Base-by-base conservation (phyloP, 2,329 filamentous ascomycete species). In the Claviceps sp. region DNA sequence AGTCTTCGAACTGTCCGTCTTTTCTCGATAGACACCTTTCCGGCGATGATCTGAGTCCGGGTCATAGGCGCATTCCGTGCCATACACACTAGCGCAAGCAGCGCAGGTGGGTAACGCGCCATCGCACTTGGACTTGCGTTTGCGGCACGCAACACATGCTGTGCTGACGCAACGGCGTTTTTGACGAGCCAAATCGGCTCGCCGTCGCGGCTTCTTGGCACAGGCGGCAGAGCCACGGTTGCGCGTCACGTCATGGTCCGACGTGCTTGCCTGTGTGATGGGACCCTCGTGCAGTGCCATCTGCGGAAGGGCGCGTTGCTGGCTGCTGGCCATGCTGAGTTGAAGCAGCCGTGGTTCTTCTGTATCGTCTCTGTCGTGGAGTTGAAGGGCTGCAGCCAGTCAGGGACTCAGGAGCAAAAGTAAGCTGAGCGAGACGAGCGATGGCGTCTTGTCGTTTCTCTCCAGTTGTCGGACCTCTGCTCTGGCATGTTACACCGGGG, bases 21-120 rank as follows among this genome's bases (percentile, higher is more conserved):
- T 93, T 68, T 95, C 89, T 63, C 91, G 90, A 67, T 97, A 97
- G 48, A 97, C 93, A 55, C 93, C 93, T 67, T 97, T 97, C 49
- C 93, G 84, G 48, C 93, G 85, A 66, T 96, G 90, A 66, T 98
- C 93, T 54, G 90, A 95, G 64, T 90, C 94, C 3, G 90, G 91
- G 64, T 97, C 91, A 73, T 97, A 97, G 58, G 96, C 77, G 66
- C 93, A 96, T 70, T 86, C 82, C 55, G 87, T 93, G 55, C 82
- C 80, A 65, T 98, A 97, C 51, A 97, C 91, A 59, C 89, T 95
- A 56, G 87, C 82, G 69, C 93, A 98, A n/a, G 93, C 91, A 7
- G 91, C 91, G 65, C 93, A 97, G 60, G 87, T 90, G 5, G 91
- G 91, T 5, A 86, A 75, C 52, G 89, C 90, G 54, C 91, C 91